Evolutionary conservation across 495 filamentous ascomycete species (phyloP).

Genomic region (Penicillium tannophilum): DNA sequence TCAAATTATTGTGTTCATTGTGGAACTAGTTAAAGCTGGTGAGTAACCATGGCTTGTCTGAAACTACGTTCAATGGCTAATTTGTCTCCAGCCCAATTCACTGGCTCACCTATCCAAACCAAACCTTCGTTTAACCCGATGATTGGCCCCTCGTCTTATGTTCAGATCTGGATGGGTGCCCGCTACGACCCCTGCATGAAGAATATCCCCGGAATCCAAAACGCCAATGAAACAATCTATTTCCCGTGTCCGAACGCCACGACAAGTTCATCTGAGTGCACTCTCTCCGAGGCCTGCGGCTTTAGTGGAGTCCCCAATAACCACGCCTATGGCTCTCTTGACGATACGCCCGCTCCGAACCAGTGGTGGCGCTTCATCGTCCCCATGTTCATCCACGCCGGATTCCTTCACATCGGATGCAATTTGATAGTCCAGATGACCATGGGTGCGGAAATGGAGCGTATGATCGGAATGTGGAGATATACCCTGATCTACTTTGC

Average conservation of each 20-base stretch:
- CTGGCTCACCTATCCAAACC: conserved; percentile 74
- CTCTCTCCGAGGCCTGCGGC: conserved; percentile 77
- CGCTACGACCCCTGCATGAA: conserved; percentile 95
- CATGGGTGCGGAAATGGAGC: conserved; percentile 88
- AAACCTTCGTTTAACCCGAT: conserved; percentile 90
- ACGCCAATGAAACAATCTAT: conserved; percentile 47
- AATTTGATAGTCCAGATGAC: conserved; percentile 89
- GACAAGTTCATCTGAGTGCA: conserved; percentile 58
- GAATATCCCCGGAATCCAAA: conserved; percentile 66
- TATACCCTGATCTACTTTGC: conserved; percentile 87
- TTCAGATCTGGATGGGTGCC: conserved; percentile 96
- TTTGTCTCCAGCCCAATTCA: conserved; percentile 38
- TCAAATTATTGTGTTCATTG: conserved; percentile 88
- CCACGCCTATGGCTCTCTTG: conserved; percentile 34
- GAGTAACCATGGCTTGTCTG: conserved; percentile 29
- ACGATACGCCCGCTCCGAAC: conserved; percentile 63
- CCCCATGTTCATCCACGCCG: conserved; percentile 94
- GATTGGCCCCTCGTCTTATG: conserved; percentile 88
- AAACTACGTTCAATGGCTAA: background rate
- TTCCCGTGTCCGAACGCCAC: conserved; percentile 83
- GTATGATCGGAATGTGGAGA: conserved; percentile 78
- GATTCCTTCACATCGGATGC: conserved; percentile 91
- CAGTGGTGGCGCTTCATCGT: conserved; percentile 97
- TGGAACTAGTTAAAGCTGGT: conserved; percentile 82
- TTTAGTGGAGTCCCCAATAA: conserved; percentile 74